Conservation (phyloP, 208 protist genomes). For the Crithidia bombi region DNA sequence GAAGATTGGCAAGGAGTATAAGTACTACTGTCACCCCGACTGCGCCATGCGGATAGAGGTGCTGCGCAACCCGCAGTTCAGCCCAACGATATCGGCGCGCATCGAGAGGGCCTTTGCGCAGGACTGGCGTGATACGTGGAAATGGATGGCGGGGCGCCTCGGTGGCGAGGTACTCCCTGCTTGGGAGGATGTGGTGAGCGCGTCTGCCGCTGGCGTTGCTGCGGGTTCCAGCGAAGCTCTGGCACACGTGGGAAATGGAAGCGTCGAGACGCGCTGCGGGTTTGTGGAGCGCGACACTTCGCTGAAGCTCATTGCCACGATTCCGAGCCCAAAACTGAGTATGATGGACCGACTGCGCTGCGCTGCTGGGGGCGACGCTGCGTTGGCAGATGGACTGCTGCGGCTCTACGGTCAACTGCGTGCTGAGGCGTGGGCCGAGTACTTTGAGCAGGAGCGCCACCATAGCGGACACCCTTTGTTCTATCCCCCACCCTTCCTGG, state of each 20-base stretch:
- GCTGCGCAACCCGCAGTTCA: constrained; percentile 53
- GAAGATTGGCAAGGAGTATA: constrained; percentile 24
- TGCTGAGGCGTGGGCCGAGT: constrained; percentile 64
- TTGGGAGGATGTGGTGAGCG: not conserved
- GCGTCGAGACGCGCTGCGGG: too few species aligned
- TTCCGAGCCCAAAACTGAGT: not conserved
- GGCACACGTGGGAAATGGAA: too few species aligned
- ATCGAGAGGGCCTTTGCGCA: constrained; percentile 42
- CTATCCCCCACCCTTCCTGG: constrained; percentile 36
- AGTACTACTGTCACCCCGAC: constrained; percentile 57
- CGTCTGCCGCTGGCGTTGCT: not conserved
- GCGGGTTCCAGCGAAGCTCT: too few species aligned
- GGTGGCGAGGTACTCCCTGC: not conserved
- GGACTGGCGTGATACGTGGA: constrained; percentile 38
- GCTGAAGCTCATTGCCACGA: not conserved
- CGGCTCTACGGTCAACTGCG: constrained; percentile 55
- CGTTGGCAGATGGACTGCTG: constrained; percentile 17
- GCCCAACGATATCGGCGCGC: constrained; percentile 35
- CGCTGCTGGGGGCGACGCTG: not conserved
- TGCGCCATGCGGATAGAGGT: constrained; percentile 58
- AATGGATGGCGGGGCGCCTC: constrained; percentile 4
- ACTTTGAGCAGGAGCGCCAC: constrained; percentile 62
- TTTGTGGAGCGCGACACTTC: not conserved
- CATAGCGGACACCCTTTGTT: constrained; percentile 47
- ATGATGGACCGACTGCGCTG: not conserved